Conservation (phyloP, 2,329 filamentous ascomycete genomes). For the Mollisia scopiformis region DNA sequence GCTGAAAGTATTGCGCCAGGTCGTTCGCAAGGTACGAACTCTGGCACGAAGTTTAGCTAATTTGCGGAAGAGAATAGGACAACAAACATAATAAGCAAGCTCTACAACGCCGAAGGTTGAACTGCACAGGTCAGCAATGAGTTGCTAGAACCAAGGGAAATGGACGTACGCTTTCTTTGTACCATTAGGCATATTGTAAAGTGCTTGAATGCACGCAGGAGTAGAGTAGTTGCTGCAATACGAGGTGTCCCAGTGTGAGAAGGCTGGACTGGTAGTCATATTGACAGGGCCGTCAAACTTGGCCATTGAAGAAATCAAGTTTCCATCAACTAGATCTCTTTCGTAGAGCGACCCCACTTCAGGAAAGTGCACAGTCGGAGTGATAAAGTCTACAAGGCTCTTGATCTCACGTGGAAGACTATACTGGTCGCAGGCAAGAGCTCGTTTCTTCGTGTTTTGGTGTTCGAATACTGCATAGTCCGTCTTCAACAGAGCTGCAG, state of each 20-base stretch:
- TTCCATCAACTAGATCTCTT: conserved; percentile 7
- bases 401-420: conserved; percentile 23
- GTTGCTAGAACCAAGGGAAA: not conserved
- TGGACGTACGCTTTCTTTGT: not conserved
- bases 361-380: conserved; percentile 30
- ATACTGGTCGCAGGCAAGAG: conserved; percentile 24
- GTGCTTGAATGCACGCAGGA: conserved; percentile 1
- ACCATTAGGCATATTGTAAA: conserved; percentile 15
- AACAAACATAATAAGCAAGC: conserved; percentile 2
- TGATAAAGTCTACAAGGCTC: conserved; percentile 27
- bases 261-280: not conserved
- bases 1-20: not conserved
- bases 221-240: conserved; percentile 3
- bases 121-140: not conserved
- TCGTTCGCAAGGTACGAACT: not conserved
- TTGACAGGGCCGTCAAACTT: not conserved
- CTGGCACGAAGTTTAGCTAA: not conserved
- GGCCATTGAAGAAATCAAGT: not conserved
- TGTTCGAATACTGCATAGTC: conserved; percentile 44
- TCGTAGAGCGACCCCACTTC: not conserved
- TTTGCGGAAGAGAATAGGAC: not conserved
- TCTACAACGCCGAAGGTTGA: conserved; percentile 8
- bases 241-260: conserved; percentile 7
- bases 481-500: conserved; percentile 54
- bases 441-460: conserved; percentile 51